Evolutionary conservation across 371 early-diverging fungal genomes (phyloP), one percentile per base, ranked within the genome.

Genomic region (Mortierella sp.): DNA sequence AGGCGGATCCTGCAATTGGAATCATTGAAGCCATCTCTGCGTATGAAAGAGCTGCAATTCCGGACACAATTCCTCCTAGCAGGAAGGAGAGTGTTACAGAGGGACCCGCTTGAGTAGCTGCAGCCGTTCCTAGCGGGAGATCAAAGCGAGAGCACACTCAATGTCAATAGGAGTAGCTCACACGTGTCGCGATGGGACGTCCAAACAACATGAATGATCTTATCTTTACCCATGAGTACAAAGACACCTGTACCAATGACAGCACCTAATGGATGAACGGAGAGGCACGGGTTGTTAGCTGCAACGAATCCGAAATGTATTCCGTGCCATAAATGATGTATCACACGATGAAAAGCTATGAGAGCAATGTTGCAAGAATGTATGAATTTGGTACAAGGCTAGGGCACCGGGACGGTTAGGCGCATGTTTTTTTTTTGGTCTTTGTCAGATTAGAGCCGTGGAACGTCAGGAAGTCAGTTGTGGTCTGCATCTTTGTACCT

Each of bases 1-100:
- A 94, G 5, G 94, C 91, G 0, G 93, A 93, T 16, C 95, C 95
- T 10, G 94, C 85, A 19, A 93, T 88, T 1, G 95, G 95, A 45
- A 94, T 89, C 90, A 90, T 90, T 6, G 91, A 86, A 0, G 94
- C 89, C 81, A 94, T 81, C 79, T 94, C 95, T 24, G 92, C 86
- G 64, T 94, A 94, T 45, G 90, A 91, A 7, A 94, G 73, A 0
- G 92, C 92, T 9, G 93, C 90, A 59, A 92, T 85, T 8, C 81
- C 88, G 21, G 91, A 82, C 25, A 89, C 87, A 34, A 94, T 45
- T n/a, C 88, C 93, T 21, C 92, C 90, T 9, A 94, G 81, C 12
- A 91, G 57, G 54, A 92, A 92, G 12, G 92, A 93, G 6, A 94
- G 50, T 2, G 92, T 88, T 6, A 94, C 87, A 16, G 91, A 92